These are phyloP conservation scores for Verticillium nubilum DNA, from an alignment of 2,329 filamentous ascomycete genomes.

Conservation along the genomic window DNA sequence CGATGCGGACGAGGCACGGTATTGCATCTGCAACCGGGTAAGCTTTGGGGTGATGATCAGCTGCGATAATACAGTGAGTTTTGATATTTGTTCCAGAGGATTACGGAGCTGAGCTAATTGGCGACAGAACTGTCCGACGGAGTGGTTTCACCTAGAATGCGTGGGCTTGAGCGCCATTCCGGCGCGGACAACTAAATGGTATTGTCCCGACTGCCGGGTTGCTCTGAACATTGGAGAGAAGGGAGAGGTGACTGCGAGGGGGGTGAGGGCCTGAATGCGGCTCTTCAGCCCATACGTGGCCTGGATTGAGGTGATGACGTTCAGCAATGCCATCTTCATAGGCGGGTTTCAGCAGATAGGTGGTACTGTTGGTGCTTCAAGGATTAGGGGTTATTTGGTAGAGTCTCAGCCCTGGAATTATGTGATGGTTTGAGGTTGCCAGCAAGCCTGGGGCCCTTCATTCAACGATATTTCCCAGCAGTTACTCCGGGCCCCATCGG, in stretches of 20 bases:
- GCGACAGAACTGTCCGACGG: conserved; percentile 61
- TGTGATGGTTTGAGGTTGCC: neutral
- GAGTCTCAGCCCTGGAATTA: neutral
- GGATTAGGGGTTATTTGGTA: neutral
- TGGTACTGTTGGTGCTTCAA: neutral
- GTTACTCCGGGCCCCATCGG: too few relatives aligned
- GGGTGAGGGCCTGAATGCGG: conserved; percentile 36
- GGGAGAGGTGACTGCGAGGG: conserved; percentile 56
- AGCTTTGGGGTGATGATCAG: conserved; percentile 80
- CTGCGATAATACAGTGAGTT: conserved; percentile 72
- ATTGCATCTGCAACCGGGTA: conserved; percentile 74
- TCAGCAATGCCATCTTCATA: neutral
- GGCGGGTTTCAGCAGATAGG: neutral
- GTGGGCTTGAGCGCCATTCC: conserved; percentile 65
- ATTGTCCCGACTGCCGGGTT: conserved; percentile 70
- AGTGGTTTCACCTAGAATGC: conserved; percentile 83
- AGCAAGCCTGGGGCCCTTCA: too few relatives aligned
- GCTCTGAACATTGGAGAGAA: conserved; percentile 57
- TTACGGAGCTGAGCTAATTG: conserved; percentile 8
- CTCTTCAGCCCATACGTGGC: neutral
- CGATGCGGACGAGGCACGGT: conserved; percentile 69
- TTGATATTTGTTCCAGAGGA: too few relatives aligned
- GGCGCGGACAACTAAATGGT: conserved; percentile 73
- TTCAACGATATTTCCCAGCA: too few relatives aligned
- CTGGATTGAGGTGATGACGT: neutral